These are phyloP conservation scores for Curvularia verruculosa DNA, from an alignment of 2,329 filamentous ascomycete genomes.

Conservation along the genomic window DNA sequence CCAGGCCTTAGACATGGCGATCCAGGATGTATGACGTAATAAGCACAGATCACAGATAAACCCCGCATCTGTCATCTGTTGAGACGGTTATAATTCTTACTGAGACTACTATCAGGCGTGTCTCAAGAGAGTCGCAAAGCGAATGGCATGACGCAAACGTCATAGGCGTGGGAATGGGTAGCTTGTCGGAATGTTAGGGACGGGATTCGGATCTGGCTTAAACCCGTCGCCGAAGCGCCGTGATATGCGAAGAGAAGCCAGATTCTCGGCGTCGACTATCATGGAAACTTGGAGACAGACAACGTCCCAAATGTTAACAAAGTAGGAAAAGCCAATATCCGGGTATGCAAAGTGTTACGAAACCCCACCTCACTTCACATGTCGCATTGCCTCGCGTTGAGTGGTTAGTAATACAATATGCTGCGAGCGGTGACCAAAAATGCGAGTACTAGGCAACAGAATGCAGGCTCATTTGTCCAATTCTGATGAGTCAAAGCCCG, in stretches of 20 bases:
- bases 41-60: background rate
- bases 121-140: background rate
- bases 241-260: background rate
- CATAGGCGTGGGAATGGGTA: background rate
- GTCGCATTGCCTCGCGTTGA: background rate
- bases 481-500: constrained; percentile 23
- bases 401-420: constrained; percentile 5
- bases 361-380: constrained; percentile 3
- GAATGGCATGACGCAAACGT: background rate
- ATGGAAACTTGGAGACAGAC: constrained; percentile 2
- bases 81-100: background rate
- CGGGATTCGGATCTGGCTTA: background rate
- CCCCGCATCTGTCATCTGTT: background rate
- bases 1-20: background rate
- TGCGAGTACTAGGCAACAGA: constrained; percentile 7
- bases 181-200: background rate
- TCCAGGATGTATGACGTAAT: constrained; percentile 1
- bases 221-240: background rate
- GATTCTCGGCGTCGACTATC: constrained; percentile 3
- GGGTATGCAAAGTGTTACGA: background rate
- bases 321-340: constrained; percentile 4
- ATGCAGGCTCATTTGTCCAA: constrained; percentile 2
- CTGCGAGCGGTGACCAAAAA: background rate
- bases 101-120: background rate
- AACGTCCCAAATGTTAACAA: constrained; percentile 1